These are phyloP conservation scores for Venturia effusa DNA, from an alignment of 2,329 filamentous ascomycete genomes.

Conservation along the genomic window DNA sequence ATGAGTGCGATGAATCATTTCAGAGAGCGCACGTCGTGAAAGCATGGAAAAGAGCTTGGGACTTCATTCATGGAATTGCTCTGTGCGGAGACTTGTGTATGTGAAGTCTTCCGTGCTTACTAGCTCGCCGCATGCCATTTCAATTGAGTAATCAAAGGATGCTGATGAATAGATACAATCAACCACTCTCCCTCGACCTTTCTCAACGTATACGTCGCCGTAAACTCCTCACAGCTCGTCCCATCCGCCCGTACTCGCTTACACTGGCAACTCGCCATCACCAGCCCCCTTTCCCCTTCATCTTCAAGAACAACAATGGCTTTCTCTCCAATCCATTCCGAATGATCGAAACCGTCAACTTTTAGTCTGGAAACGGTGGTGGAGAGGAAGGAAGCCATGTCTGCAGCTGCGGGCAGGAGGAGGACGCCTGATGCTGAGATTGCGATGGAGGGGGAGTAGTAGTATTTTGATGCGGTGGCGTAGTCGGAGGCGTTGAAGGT, in stretches of 20 bases:
- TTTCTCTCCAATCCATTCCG: conserved; percentile 4
- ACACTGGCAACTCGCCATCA: background rate
- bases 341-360: conserved; percentile 2
- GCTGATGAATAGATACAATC: conserved; percentile 6
- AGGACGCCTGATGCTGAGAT: background rate
- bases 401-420: background rate
- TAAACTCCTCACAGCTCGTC: background rate
- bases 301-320: background rate
- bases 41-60: background rate
- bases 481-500: background rate
- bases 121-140: background rate
- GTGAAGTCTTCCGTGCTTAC: background rate
- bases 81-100: background rate
- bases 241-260: background rate
- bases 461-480: background rate
- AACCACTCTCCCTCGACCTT: background rate
- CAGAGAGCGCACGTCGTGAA: no score
- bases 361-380: background rate
- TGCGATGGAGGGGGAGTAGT: background rate
- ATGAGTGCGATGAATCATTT: no score
- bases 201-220: conserved; percentile 3
- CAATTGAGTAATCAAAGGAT: background rate
- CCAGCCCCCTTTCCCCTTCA: background rate
- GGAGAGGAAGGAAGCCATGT: background rate
- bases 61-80: background rate